Conservation (phyloP, 2,329 filamentous ascomycete genomes). For the Exophiala lecanii-corni region DNA sequence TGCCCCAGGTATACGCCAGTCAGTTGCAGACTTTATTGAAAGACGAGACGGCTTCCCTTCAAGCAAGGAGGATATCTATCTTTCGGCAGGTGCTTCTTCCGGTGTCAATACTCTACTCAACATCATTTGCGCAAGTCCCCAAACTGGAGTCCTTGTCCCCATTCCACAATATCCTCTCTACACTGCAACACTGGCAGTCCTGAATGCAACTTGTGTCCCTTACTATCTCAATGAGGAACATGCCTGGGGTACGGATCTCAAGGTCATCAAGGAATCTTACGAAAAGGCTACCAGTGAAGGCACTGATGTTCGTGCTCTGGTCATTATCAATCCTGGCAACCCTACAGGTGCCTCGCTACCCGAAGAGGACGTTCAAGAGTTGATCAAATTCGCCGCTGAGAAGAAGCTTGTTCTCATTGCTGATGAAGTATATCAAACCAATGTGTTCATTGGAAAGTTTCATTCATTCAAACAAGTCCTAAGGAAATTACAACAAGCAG, state of each 20-base stretch:
- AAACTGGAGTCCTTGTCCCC: constrained; percentile 82
- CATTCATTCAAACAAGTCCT: constrained; percentile 91
- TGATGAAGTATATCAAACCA: constrained; percentile 99
- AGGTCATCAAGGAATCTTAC: constrained; percentile 69
- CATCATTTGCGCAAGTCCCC: constrained; percentile 72
- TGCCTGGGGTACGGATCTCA: constrained; percentile 82
- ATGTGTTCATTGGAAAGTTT: constrained; percentile 90
- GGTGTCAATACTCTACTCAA: constrained; percentile 92
- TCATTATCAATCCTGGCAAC: constrained; percentile 98
- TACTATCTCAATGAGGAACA: constrained; percentile 88
- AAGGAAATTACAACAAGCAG: constrained; percentile 68
- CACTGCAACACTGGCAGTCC: constrained; percentile 81
- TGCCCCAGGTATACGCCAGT: constrained; percentile 78
- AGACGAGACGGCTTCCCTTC: constrained; percentile 84
- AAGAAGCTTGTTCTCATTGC: constrained; percentile 86
- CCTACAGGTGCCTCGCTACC: constrained; percentile 85
- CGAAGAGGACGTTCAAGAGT: constrained; percentile 70
- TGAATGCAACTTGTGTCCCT: constrained; percentile 82
- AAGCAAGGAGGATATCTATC: constrained; percentile 75
- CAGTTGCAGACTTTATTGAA: constrained; percentile 89
- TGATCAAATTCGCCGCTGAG: constrained; percentile 81
- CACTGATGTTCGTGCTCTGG: constrained; percentile 84
- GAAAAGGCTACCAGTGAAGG: constrained; percentile 70
- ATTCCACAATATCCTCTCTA: constrained; percentile 98
- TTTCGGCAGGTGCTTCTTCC: constrained; percentile 85